phyloP scores from a whole-genome alignment of 768 basidiomycete species.

The Pulveroboletus sp. region DNA sequence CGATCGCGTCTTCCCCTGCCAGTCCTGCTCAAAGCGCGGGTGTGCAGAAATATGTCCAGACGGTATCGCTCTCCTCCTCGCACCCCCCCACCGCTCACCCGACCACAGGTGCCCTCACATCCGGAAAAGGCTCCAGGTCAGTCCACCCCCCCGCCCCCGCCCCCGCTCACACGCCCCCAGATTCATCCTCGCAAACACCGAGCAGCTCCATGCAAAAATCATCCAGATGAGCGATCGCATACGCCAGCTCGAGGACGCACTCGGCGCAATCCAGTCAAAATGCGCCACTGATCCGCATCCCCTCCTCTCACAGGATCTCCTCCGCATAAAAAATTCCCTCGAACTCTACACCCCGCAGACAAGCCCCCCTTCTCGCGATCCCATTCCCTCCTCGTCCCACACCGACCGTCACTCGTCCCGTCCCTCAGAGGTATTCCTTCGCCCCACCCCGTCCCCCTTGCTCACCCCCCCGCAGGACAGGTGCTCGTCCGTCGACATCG shows the following conservation, averaged over 20 bases:
- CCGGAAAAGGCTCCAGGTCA: slow-evolving; percentile 62
- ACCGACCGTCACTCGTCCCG: slow-evolving; percentile 13
- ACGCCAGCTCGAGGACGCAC: slow-evolving; percentile 60
- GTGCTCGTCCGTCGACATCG: slow-evolving; percentile 24
- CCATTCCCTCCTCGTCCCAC: slow-evolving; percentile 14
- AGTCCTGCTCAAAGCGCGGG: slow-evolving; percentile 65
- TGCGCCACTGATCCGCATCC: slow-evolving; percentile 47
- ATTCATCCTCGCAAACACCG: slow-evolving; percentile 68
- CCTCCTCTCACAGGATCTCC: slow-evolving; percentile 54
- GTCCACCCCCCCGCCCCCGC: slow-evolving; percentile 6
- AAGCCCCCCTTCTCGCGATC: slow-evolving; percentile 8
- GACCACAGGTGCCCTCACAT: slow-evolving; percentile 52
- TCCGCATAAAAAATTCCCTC: slow-evolving; percentile 64
- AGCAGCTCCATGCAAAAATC: slow-evolving; percentile 64
- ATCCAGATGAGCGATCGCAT: slow-evolving; percentile 60
- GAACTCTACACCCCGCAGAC: slow-evolving; percentile 47
- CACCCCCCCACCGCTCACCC: slow-evolving; percentile 1
- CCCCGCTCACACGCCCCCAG: slow-evolving; percentile 30
- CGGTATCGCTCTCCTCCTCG: slow-evolving; percentile 28
- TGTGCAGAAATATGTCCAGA: slow-evolving; percentile 63
- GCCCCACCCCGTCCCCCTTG: not conserved
- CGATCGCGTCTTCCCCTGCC: slow-evolving; percentile 64
- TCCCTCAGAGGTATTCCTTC: slow-evolving; percentile 23
- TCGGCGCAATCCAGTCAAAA: slow-evolving; percentile 43
- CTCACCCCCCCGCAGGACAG: slow-evolving; percentile 19